A percentile compares a stretch with the other conserved stretches of the same genome.
phyloP scores from a whole-genome alignment of 2,329 filamentous ascomycete genomes.

The Trichoderma sp. region DNA sequence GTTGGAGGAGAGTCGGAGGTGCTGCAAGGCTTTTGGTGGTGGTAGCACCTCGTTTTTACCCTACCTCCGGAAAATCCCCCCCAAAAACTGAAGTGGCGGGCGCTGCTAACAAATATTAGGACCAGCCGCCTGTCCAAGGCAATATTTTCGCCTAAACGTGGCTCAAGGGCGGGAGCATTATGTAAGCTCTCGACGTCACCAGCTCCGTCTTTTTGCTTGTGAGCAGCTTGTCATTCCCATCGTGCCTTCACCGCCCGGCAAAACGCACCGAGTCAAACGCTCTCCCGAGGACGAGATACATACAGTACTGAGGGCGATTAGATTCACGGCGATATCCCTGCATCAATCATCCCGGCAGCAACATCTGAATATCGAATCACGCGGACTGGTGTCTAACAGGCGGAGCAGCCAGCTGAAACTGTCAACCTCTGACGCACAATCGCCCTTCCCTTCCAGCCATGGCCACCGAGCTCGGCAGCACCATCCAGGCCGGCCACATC shows the following conservation, averaged over 20 bases:
- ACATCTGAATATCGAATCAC: background rate
- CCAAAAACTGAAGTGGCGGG: background rate
- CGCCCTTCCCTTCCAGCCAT: conserved; percentile 43
- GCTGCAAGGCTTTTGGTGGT: conserved; percentile 35
- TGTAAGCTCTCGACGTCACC: conserved; percentile 25
- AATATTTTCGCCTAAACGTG: conserved; percentile 17
- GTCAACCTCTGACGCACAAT: background rate
- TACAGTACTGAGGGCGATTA: background rate
- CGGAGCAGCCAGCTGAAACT: background rate
- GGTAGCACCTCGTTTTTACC: conserved; percentile 26
- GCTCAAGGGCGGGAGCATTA: conserved; percentile 24
- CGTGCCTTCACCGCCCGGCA: conserved; percentile 38
- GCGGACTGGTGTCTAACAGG: background rate
- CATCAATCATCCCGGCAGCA: background rate
- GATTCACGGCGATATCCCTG: background rate
- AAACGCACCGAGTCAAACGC: conserved; percentile 28
- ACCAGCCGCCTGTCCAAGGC: background rate
- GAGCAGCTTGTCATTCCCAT: background rate
- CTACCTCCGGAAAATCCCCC: conserved; percentile 7
- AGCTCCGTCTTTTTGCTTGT: too few relatives aligned
- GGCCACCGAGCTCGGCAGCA: conserved; percentile 69
- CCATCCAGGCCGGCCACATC: conserved; percentile 79
- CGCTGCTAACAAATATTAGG: background rate
- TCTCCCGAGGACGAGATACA: background rate
- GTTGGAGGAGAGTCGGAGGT: conserved; percentile 39